A percentile compares a stretch with the other conserved stretches of the same genome.
These are phyloP conservation scores for Chaetomiaceae sp. DNA, from an alignment of 2,329 filamentous ascomycete species.

Conservation along the genomic window DNA sequence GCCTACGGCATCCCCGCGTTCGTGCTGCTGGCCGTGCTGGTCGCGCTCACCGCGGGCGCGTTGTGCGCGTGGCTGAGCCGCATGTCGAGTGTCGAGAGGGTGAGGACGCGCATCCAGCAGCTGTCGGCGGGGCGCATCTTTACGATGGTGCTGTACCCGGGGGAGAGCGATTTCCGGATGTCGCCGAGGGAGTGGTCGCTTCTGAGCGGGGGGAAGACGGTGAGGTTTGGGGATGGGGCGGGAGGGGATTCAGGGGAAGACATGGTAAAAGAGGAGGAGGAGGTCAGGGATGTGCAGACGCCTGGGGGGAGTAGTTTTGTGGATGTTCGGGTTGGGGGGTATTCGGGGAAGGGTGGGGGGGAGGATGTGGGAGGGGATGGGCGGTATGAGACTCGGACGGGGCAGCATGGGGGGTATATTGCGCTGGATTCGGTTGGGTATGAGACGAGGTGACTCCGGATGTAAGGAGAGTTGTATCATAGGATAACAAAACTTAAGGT, in stretches of 20 bases:
- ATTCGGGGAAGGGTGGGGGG: neutral
- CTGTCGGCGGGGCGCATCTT: conserved; percentile 21
- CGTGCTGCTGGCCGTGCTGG: conserved; percentile 1
- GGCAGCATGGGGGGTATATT: conserved; percentile 1
- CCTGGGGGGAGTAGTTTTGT: neutral
- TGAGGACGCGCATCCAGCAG: conserved; percentile 18
- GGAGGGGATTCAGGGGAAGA: neutral
- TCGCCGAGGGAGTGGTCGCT: conserved; percentile 15
- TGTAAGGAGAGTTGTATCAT: too few species aligned
- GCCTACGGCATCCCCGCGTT: conserved; percentile 33
- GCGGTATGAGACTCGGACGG: neutral
- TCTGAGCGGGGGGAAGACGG: conserved; percentile 4
- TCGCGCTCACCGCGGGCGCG: neutral
- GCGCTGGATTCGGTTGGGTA: neutral
- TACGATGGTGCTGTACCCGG: conserved; percentile 20
- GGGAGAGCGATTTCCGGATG: conserved; percentile 18
- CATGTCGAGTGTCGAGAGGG: neutral
- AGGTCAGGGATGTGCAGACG: neutral
- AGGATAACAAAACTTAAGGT: too few species aligned
- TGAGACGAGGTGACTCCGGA: neutral
- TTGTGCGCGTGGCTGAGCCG: neutral
- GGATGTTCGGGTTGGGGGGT: neutral
- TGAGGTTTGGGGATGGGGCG: neutral
- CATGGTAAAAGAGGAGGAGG: neutral
- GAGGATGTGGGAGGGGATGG: neutral